These are phyloP conservation scores for Backusella liffmaniae DNA, from an alignment of 192 early-diverging fungal genomes.

Conservation along the genomic window DNA sequence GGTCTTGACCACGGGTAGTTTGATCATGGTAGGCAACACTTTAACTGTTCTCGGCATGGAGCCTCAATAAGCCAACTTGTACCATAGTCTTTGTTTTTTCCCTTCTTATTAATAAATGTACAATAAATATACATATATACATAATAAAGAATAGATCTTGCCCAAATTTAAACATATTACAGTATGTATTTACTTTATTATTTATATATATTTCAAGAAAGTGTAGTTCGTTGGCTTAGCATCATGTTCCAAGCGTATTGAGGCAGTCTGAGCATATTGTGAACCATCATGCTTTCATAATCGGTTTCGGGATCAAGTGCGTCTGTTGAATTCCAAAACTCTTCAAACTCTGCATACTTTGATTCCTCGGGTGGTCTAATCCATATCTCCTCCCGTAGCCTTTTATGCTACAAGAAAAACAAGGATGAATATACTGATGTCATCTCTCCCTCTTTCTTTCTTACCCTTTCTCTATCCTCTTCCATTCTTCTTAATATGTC, in stretches of 20 bases:
- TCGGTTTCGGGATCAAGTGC: constrained; percentile 46
- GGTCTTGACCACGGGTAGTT: constrained; percentile 88
- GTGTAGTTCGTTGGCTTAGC: constrained; percentile 9
- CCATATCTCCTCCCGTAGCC: constrained; percentile 57
- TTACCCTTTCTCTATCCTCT: constrained; percentile 56
- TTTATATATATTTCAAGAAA: neutral
- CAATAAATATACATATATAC: no score
- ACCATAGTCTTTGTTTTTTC: neutral
- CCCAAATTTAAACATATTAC: no score
- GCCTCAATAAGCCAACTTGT: constrained; percentile 18
- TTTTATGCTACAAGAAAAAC: constrained; percentile 44
- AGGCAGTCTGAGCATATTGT: constrained; percentile 23
- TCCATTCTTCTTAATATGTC: constrained; percentile 60
- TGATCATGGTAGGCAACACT: constrained; percentile 88
- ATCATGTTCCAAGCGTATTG: constrained; percentile 30
- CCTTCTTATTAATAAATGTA: no score
- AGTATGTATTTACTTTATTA: no score
- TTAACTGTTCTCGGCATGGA: constrained; percentile 66
- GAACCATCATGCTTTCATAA: constrained; percentile 35
- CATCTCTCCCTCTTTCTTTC: neutral
- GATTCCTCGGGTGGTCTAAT: constrained; percentile 45
- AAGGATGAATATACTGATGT: neutral
- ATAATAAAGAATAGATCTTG: no score
- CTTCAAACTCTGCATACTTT: constrained; percentile 42
- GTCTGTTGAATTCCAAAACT: constrained; percentile 46